Conservation (phyloP, 352 stramenopile genomes). For the Globisporangium ultimum region DNA sequence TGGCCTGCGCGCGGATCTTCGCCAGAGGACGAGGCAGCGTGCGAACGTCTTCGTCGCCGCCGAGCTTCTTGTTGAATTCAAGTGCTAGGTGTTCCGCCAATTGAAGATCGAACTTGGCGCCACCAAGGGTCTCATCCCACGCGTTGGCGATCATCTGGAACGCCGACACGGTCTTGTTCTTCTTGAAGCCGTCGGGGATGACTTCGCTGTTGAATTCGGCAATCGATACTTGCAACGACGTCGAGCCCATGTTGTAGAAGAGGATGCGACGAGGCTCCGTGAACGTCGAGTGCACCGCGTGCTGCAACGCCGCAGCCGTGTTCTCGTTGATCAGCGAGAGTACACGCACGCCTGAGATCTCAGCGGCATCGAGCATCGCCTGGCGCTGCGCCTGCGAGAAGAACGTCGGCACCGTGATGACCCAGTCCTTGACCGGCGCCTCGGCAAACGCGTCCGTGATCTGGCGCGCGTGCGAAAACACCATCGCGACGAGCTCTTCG, state of each 20-base stretch:
- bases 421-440: constrained; percentile 87
- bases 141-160: constrained; percentile 92
- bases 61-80: constrained; percentile 93
- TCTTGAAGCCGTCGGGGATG: constrained; percentile 86
- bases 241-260: constrained; percentile 98
- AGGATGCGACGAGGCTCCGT: constrained; percentile 87
- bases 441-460: constrained; percentile 76
- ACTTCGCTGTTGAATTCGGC: constrained; percentile 86
- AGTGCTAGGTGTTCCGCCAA: constrained; percentile 93
- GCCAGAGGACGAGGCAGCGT: constrained; percentile 89
- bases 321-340: constrained; percentile 98
- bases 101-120: constrained; percentile 89
- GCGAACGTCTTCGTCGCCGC: constrained; percentile 88
- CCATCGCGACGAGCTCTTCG: constrained; percentile 96
- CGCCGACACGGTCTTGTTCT: constrained; percentile 89
- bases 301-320: constrained; percentile 95
- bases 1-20: constrained; percentile 93
- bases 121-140: constrained; percentile 93
- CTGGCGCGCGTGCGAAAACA: constrained; percentile 90
- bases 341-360: constrained; percentile 94
- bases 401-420: constrained; percentile 95
- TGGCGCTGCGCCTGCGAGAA: constrained; percentile 94
- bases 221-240: constrained; percentile 86
- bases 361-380: constrained; percentile 93
- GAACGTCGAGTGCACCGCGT: constrained; percentile 93